These are phyloP conservation scores for Herpetomonas tarakana DNA, from an alignment of 208 protist genomes.

Conservation along the genomic window DNA sequence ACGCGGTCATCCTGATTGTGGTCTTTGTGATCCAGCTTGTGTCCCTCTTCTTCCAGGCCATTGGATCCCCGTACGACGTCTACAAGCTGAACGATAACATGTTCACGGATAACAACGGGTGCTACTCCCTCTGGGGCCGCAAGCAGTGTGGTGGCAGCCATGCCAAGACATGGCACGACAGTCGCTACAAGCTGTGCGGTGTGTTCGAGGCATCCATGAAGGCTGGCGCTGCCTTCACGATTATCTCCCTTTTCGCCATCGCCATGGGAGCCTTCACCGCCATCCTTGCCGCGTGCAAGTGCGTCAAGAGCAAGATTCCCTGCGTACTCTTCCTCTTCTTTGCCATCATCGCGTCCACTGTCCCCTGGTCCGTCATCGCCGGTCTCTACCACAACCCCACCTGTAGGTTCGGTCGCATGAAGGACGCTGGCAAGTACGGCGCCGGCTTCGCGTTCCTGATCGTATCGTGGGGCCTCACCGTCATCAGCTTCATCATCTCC, in stretches of 20 bases:
- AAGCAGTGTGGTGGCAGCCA: conserved; percentile 24
- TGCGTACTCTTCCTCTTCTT: conserved; percentile 23
- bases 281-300: conserved; percentile 23
- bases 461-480: conserved; percentile 15
- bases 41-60: conserved; percentile 26
- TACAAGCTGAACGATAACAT: conserved; percentile 18
- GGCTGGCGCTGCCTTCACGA: conserved; percentile 26
- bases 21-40: conserved; percentile 24
- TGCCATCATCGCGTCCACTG: conserved; percentile 17
- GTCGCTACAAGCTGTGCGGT: conserved; percentile 21
- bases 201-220: conserved; percentile 33
- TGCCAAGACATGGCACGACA: conserved; percentile 20
- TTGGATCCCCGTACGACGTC: conserved; percentile 28
- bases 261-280: background rate
- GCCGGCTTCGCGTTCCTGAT: conserved; percentile 32
- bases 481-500: conserved; percentile 28
- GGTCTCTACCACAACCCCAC: conserved; percentile 34
- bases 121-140: conserved; percentile 31
- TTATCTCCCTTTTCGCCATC: conserved; percentile 9
- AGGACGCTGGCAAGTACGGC: conserved; percentile 18
- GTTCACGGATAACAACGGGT: conserved; percentile 9
- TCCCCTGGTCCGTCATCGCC: conserved; percentile 18
- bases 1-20: conserved; percentile 8
- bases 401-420: conserved; percentile 19
- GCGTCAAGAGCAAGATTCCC: conserved; percentile 20